Base-by-base conservation (phyloP, 129 eudicot genomes). In the Arctium minus region DNA sequence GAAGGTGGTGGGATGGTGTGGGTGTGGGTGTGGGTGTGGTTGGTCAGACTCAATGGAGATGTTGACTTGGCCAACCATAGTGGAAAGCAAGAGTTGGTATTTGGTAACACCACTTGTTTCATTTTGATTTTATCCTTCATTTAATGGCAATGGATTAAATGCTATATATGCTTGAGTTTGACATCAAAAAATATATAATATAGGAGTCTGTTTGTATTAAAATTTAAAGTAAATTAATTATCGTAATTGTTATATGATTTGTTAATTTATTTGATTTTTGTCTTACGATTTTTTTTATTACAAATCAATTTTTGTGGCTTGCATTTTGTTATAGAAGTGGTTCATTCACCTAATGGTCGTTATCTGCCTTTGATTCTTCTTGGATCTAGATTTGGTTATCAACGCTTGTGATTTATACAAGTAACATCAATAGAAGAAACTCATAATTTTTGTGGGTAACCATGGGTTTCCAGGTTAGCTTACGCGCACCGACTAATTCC, bases 21-120 rank as follows among this genome's bases (percentile, higher is more conserved):
- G 70, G 30, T 22, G 32, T n/a, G 8, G 70, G 30, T 22, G 53
- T 5, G 8, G 29, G 18, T 11, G 10, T 8, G 53, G 32, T 74
- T 72, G 75, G 32, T 74, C n/a, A 53, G 69, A 31, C 31, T 76
- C 80, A 12, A 50, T 50, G 70, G 31, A 53, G 80, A 50, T 53
- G 80, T 53, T 35, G 70, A 76, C 80, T 53, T 33, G 48, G 80
- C 70, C 80, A 53, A 76, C 80, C 70, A 76, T 50, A 53, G 80
- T 76, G 70, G 80, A 76, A 76, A 53, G 3, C 44, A 6, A 1
- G 64, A 74, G 38, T 76, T 75, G 70, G 70, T 76, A 75, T 60
- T 60, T 60, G 68, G 68, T 60, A 60, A 60, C 68, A 76, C 70
- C 32, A 32, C 70, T 53, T 31, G 46, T 33, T 44, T 50, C 68